Conservation (phyloP, 2,329 filamentous ascomycete species). For the Fusarium floridanum region DNA sequence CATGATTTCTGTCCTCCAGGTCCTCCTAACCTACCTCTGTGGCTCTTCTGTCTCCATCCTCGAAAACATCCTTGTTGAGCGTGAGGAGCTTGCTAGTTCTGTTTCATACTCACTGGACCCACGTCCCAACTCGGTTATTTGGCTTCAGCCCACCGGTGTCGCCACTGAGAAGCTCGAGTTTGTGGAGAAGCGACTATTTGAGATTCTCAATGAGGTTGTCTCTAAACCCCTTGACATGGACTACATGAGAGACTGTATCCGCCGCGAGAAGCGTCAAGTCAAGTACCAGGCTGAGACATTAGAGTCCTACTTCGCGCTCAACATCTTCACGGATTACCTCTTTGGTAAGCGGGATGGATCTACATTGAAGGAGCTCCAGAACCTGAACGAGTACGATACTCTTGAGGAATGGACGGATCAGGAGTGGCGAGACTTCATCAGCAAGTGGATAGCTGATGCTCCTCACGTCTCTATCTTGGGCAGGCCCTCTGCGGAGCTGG, state of each 20-base stretch:
- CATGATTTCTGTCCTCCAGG: slow-evolving; percentile 78
- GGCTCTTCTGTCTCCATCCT: slow-evolving; percentile 93
- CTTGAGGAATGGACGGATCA: slow-evolving; percentile 84
- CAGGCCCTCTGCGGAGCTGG: slow-evolving; percentile 83
- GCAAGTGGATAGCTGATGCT: slow-evolving; percentile 86
- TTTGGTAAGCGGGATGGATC: slow-evolving; percentile 90
- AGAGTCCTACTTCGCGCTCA: slow-evolving; percentile 83
- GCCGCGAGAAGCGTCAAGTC: slow-evolving; percentile 82
- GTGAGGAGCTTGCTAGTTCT: slow-evolving; percentile 89
- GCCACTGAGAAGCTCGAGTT: slow-evolving; percentile 85
- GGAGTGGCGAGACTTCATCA: slow-evolving; percentile 86
- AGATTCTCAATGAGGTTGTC: slow-evolving; percentile 84
- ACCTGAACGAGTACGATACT: slow-evolving; percentile 71
- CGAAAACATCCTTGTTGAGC: slow-evolving; percentile 93
- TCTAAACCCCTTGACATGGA: slow-evolving; percentile 87
- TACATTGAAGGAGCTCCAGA: slow-evolving; percentile 72
- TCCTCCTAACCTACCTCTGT: slow-evolving; percentile 87
- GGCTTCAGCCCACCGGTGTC: slow-evolving; percentile 87
- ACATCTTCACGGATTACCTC: slow-evolving; percentile 91
- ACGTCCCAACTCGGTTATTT: slow-evolving; percentile 85
- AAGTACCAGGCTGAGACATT: slow-evolving; percentile 88
- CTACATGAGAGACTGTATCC: slow-evolving; percentile 90
- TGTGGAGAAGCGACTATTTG: slow-evolving; percentile 87
- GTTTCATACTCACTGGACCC: slow-evolving; percentile 84
- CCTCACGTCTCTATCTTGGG: slow-evolving; percentile 90